phyloP scores from a whole-genome alignment of 768 basidiomycete genomes.

The Auriscalpium microsporum region DNA sequence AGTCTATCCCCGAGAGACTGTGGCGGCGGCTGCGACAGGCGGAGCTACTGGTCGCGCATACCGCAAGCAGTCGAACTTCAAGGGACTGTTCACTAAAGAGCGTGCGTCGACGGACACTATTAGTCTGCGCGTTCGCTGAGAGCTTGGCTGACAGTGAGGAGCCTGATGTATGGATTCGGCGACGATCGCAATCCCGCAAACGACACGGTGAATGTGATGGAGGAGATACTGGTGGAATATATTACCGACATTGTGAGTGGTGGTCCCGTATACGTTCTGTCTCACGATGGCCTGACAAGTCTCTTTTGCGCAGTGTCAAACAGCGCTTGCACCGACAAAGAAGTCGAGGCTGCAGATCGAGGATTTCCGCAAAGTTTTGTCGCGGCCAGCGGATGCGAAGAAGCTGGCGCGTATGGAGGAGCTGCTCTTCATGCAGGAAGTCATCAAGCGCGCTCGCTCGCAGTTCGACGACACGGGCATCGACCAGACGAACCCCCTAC shows the following conservation, averaged over 20 bases:
- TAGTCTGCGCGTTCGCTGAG: not conserved
- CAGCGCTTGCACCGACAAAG: slow-evolving; percentile 59
- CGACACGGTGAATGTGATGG: slow-evolving; percentile 87
- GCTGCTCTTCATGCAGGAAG: slow-evolving; percentile 86
- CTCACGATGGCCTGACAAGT: not conserved
- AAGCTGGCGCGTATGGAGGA: slow-evolving; percentile 92
- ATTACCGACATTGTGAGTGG: slow-evolving; percentile 78
- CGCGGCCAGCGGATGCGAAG: slow-evolving; percentile 81
- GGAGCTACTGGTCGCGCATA: slow-evolving; percentile 37
- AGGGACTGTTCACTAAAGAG: slow-evolving; percentile 76
- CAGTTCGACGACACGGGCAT: slow-evolving; percentile 60
- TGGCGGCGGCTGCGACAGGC: slow-evolving; percentile 30
- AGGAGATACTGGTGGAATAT: slow-evolving; percentile 87
- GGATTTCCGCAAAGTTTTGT: slow-evolving; percentile 72
- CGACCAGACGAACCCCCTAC: slow-evolving; percentile 39
- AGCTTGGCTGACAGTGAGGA: slow-evolving; percentile 48
- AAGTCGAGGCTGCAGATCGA: slow-evolving; percentile 78
- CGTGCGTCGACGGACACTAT: slow-evolving; percentile 35
- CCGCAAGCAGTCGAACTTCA: slow-evolving; percentile 59
- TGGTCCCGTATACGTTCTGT: slow-evolving; percentile 3
- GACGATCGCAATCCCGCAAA: slow-evolving; percentile 83
- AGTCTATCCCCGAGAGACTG: slow-evolving; percentile 40
- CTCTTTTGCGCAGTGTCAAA: slow-evolving; percentile 49
- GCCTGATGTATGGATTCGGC: slow-evolving; percentile 89
- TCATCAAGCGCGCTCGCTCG: slow-evolving; percentile 80